Conservation (phyloP, 768 basidiomycete genomes). For the Infundibulicybe gibba region DNA sequence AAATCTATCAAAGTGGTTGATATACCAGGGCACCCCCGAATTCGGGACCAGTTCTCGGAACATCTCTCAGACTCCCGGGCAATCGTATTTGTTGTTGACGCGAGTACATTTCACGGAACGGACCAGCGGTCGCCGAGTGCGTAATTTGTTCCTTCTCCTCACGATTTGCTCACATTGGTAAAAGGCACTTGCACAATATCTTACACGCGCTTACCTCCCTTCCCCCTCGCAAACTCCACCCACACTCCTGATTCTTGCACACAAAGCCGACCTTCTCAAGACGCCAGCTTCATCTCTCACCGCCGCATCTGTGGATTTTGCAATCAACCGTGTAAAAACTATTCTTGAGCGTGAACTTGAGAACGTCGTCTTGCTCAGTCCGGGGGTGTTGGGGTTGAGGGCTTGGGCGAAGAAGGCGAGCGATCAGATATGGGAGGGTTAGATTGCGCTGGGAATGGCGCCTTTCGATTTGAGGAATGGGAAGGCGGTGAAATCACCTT, state of each 20-base stretch:
- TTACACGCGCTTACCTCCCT: conserved; percentile 68
- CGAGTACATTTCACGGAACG: conserved; percentile 78
- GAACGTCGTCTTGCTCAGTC: conserved; percentile 61
- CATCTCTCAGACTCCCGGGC: conserved; percentile 58
- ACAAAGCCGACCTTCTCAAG: conserved; percentile 74
- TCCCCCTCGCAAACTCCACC: conserved; percentile 68
- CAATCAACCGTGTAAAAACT: conserved; percentile 66
- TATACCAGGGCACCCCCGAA: conserved; percentile 82
- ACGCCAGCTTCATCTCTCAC: conserved; percentile 32
- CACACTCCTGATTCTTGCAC: conserved; percentile 62
- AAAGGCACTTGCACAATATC: conserved; percentile 73
- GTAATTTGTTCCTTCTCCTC: conserved; percentile 21
- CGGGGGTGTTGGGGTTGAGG: conserved; percentile 68
- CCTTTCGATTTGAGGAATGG: conserved; percentile 78
- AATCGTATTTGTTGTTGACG: conserved; percentile 77
- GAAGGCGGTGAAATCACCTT: conserved; percentile 80
- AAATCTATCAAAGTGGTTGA: conserved; percentile 59
- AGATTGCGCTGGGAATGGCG: conserved; percentile 55
- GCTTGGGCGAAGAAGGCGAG: conserved; percentile 68
- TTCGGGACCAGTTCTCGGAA: conserved; percentile 71
- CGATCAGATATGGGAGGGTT: conserved; percentile 68
- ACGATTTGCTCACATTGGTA: conserved; percentile 3
- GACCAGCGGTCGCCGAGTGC: conserved; percentile 74
- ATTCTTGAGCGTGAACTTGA: conserved; percentile 85
- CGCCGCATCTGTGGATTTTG: conserved; percentile 38